Base-by-base conservation (phyloP, 2,329 filamentous ascomycete genomes). In the Monilinia aucupariae region DNA sequence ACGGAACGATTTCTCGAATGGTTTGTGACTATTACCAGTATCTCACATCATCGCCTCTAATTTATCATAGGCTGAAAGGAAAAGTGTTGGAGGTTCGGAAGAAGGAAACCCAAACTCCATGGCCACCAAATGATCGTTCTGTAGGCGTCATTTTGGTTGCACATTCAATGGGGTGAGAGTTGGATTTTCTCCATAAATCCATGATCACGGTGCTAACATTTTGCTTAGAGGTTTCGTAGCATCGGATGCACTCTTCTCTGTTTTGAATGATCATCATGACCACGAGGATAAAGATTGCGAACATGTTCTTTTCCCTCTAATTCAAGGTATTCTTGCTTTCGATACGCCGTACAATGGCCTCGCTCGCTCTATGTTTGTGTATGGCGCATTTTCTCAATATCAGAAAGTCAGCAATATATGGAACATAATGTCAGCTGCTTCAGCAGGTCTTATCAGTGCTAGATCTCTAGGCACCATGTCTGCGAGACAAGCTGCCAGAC, bases 311-410 rank as follows among this genome's bases (percentile, higher is more conserved):
- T 96, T 96, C 74, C 91, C 91, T 0, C 83, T 90, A 61, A 88
- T 96, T 64, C 88, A 91, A 71, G 91, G 89, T 56, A 81, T 96
- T 20, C 79, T 96, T 41, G 85, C 90, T 8, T 94, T 94, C 70
- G 91, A 96, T 75, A 96, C 92, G 0, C 92, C 92, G 0, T 96
- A 88, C 75, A 85, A 91, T 63, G 87, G 87, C 8, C 80, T 85
- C 20, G 80, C 82, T 3, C 76, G 82, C 15, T 81, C 80, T 55
- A 83, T 85, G 81, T 84, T 85, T 65, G 82, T 84, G 51, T 85
- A 85, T 66, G 82, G 82, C 51, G 82, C 82, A 39, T 84, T 85
- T 62, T 82, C 80, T 58, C 83, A 84, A 72, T 85, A 84, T 69
- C 78, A 81, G 64, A 84, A 83, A 63, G 79, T 85, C 66, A 81